Evolutionary conservation across 1,284 basidiomycete genomes (phyloP).

Genomic region (Vanrija sp.): DNA sequence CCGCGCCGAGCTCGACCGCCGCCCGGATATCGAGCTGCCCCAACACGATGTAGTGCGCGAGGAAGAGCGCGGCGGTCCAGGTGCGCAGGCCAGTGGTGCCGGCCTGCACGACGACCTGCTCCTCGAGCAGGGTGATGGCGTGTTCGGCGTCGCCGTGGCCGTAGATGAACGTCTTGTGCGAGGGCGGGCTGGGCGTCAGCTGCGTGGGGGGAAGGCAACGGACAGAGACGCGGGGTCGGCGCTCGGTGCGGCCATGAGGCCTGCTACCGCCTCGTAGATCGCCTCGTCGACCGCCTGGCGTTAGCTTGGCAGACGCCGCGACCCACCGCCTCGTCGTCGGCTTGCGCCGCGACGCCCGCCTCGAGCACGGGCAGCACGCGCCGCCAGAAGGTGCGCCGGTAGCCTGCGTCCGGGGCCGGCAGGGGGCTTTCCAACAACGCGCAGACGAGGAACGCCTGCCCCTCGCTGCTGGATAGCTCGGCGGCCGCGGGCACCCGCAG

Average conservation of each 20-base stretch:
- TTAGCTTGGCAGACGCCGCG: not conserved
- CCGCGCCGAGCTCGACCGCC: conserved; percentile 45
- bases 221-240: conserved; percentile 3
- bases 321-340: conserved; percentile 24
- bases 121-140: conserved; percentile 44
- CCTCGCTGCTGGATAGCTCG: conserved; percentile 9
- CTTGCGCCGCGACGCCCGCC: conserved; percentile 14
- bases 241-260: conserved; percentile 24
- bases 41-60: conserved; percentile 38
- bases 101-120: conserved; percentile 47
- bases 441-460: conserved; percentile 23
- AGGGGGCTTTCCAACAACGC: conserved; percentile 10
- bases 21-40: not conserved
- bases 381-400: conserved; percentile 35
- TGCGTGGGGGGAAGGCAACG: not conserved
- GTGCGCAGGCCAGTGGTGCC: conserved; percentile 50
- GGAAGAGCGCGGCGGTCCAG: conserved; percentile 34
- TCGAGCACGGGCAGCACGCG: conserved; percentile 27
- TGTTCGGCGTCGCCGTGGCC: not conserved
- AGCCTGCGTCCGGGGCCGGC: conserved; percentile 29
- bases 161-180: conserved; percentile 49
- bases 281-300: conserved; percentile 36
- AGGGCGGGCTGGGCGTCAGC: conserved; percentile 30
- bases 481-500: conserved; percentile 23
- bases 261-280: conserved; percentile 38